phyloP scores from a whole-genome alignment of 75 land plant genomes.

The Chamaecyparis obtusa region DNA sequence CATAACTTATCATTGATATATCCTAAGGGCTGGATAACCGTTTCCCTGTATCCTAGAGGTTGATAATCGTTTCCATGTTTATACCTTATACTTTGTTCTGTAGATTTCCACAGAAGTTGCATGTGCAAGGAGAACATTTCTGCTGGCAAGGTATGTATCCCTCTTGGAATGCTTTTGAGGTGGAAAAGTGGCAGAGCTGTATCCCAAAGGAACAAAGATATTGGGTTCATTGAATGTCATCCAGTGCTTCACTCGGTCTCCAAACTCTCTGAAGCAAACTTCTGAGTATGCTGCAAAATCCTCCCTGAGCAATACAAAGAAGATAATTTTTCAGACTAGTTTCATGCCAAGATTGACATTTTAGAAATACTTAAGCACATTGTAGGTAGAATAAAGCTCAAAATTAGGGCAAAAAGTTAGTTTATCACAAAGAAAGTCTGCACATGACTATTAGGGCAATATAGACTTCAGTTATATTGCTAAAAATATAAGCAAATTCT shows the following conservation, averaged over 20 bases:
- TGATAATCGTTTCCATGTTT: no score
- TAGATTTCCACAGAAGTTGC: slow-evolving; percentile 15
- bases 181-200: slow-evolving; percentile 4
- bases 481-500: no score
- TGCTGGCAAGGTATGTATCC: slow-evolving; percentile 11
- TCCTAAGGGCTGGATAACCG: no score
- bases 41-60: no score
- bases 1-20: no score
- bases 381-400: no score
- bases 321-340: not conserved
- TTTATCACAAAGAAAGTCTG: no score
- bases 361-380: no score
- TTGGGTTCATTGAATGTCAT: slow-evolving; percentile 36
- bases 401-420: no score
- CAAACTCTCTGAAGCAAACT: slow-evolving; percentile 24
- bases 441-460: not conserved
- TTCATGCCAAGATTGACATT: not conserved
- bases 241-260: slow-evolving; percentile 30
- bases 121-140: slow-evolving; percentile 15
- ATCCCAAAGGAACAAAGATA: slow-evolving; percentile 12
- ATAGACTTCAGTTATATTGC: no score
- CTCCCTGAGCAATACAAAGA: slow-evolving; percentile 10
- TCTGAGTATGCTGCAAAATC: slow-evolving; percentile 20
- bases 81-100: slow-evolving; percentile 6
- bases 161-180: slow-evolving; percentile 15